These are phyloP conservation scores for Cocos nucifera DNA, from an alignment of 176 grass and related monocot species.

Conservation along the genomic window DNA sequence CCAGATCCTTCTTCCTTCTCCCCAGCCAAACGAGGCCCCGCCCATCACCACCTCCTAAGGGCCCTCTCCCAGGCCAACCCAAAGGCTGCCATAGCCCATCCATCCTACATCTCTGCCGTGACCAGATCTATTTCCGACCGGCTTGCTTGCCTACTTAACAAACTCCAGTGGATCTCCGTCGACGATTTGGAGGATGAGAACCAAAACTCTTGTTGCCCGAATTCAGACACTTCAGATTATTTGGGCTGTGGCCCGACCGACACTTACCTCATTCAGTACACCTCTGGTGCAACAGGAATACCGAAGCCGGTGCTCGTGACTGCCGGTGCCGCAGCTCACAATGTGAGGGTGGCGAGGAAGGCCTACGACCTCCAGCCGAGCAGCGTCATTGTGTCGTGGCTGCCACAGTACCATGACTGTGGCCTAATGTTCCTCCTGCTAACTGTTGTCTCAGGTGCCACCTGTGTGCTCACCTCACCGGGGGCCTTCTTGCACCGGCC, in stretches of 20 bases:
- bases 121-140: neutral
- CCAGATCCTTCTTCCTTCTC: conserved; percentile 10
- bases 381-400: conserved; percentile 48
- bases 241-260: conserved; percentile 22
- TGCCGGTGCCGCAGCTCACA: conserved; percentile 38
- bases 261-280: conserved; percentile 50
- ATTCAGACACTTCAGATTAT: neutral
- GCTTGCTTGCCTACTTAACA: conserved; percentile 3
- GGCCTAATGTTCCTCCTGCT: conserved; percentile 65
- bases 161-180: conserved; percentile 32
- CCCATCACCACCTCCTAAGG: conserved; percentile 35
- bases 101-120: conserved; percentile 7
- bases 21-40: neutral
- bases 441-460: conserved; percentile 44
- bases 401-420: conserved; percentile 58
- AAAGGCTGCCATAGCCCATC: conserved; percentile 24
- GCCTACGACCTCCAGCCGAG: conserved; percentile 32
- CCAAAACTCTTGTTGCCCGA: too few species aligned
- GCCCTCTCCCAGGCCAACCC: conserved; percentile 37
- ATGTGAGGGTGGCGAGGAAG: conserved; percentile 40
- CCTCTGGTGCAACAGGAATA: conserved; percentile 44
- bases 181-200: conserved; percentile 7
- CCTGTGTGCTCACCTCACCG: conserved; percentile 32
- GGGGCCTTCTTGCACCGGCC: conserved; percentile 29
- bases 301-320: conserved; percentile 43